A percentile compares a stretch with the other conserved stretches of the same genome.
phyloP scores from a whole-genome alignment of 108 stramenopile species.

The Skeletonema tropicum region DNA sequence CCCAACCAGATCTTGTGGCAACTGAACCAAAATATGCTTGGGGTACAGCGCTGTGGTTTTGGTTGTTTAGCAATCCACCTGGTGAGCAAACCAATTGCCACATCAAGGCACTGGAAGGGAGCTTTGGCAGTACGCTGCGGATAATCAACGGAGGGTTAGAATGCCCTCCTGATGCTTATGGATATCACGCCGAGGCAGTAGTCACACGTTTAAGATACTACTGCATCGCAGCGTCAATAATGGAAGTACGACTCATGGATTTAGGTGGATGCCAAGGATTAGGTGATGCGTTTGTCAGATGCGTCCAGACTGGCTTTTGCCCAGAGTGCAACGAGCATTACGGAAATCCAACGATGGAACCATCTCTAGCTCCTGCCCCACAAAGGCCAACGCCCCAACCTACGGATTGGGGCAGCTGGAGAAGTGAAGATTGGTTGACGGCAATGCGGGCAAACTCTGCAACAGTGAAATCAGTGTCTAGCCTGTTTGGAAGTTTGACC shows the following conservation, averaged over 20 bases:
- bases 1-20: conserved; percentile 47
- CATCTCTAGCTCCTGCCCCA: conserved; percentile 24
- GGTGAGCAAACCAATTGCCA: conserved; percentile 38
- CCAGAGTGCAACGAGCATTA: conserved; percentile 45
- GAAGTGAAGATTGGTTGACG: conserved; percentile 1
- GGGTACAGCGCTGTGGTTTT: conserved; percentile 53
- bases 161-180: conserved; percentile 25
- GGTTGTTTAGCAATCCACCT: conserved; percentile 32
- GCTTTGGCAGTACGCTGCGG: conserved; percentile 32
- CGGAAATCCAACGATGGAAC: conserved; percentile 9
- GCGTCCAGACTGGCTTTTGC: conserved; percentile 33
- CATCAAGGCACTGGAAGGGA: conserved; percentile 36
- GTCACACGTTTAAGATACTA: conserved; percentile 45
- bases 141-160: conserved; percentile 47
- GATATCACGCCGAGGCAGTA: conserved; percentile 49
- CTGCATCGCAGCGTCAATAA: conserved; percentile 36
- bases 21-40: conserved; percentile 51
- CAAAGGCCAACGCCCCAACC: conserved; percentile 18
- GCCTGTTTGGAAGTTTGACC: not conserved
- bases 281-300: conserved; percentile 16
- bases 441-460: not conserved
- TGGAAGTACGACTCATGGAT: conserved; percentile 33
- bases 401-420: not conserved
- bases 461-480: not conserved
- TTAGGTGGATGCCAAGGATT: conserved; percentile 47